These are phyloP conservation scores for Elymus sibiricus DNA, from an alignment of 176 grass and related monocot species.

Conservation along the genomic window DNA sequence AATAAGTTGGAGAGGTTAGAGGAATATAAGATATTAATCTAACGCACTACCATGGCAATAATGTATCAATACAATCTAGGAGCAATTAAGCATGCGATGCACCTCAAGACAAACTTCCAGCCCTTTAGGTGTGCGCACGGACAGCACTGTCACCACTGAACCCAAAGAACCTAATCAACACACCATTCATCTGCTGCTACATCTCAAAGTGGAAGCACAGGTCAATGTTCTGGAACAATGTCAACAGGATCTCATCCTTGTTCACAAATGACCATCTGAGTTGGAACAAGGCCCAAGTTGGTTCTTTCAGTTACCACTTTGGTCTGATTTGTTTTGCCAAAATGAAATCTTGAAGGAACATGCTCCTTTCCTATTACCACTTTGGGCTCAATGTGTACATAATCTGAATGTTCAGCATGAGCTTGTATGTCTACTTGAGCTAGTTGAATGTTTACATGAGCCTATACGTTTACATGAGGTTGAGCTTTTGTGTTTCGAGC, in stretches of 20 bases:
- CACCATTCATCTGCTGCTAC: slow-evolving; percentile 86
- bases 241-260: slow-evolving; percentile 88
- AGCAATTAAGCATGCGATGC: background rate
- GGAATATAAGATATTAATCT: background rate
- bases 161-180: slow-evolving; percentile 87
- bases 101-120: slow-evolving; percentile 95
- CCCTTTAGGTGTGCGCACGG: slow-evolving; percentile 63
- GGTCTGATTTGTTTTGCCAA: slow-evolving; percentile 58
- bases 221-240: slow-evolving; percentile 81
- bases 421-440: no score
- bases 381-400: no score
- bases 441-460: no score
- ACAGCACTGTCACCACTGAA: slow-evolving; percentile 95
- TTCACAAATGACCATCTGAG: slow-evolving; percentile 91
- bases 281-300: slow-evolving; percentile 60
- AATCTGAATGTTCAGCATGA: no score
- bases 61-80: background rate
- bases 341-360: background rate
- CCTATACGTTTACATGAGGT: no score
- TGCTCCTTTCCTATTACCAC: no score
- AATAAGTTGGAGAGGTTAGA: background rate
- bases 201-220: slow-evolving; percentile 96
- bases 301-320: no score
- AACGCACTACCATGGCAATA: background rate
- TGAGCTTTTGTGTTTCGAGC: no score